Base-by-base conservation (phyloP, 306 rosid genomes). In the Cercis canadensis region DNA sequence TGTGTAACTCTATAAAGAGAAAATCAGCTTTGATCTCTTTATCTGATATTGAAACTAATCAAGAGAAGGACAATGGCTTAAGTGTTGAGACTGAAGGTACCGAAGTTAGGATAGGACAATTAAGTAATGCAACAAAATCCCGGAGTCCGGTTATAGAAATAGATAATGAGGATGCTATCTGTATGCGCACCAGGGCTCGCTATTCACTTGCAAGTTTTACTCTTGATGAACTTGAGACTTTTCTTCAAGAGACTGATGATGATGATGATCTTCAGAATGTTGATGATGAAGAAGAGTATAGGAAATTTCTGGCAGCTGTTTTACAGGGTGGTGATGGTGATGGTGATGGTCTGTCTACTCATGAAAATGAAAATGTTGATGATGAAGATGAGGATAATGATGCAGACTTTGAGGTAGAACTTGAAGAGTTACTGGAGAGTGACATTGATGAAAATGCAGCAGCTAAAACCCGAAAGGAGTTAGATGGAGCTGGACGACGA, bases 201-300 rank as follows among this genome's bases (percentile, higher is more conserved):
- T 94, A 91, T 85, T 94, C 97, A 2, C 92, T 94, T 58, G 91
- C 89, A 60, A 84, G 94, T 82, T 94, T 84, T 77, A 83, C 86
- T 19, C 97, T 94, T 67, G 97, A 94, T 75, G 99, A 94, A 77
- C 96, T 91, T 2, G 96, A 94, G 82, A 87, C 83, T 59, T 94
- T 94, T 83, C 92, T 94, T 84, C 99, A 94, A 86, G 99, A 87
- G 82, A 87, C 90, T 6, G 99, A 94, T 61, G 97, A 94, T 70
- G 99, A 94, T 18, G 99, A 91, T 10, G 99, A 87, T 84, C 84
- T 89, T 77, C 96, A 87, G 73, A 87, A 91, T 77, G 91, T 82
- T 45, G 92, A 89, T 31, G 99, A 91, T 34, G 91, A 94, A 86
- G 95, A 89, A 73, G 97, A 94, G 85, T 91, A 91, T 76, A 87